A percentile compares a stretch with the other conserved stretches of the same genome.
phyloP scores from a whole-genome alignment of 768 basidiomycete genomes.

The Leccinellum luteum region DNA sequence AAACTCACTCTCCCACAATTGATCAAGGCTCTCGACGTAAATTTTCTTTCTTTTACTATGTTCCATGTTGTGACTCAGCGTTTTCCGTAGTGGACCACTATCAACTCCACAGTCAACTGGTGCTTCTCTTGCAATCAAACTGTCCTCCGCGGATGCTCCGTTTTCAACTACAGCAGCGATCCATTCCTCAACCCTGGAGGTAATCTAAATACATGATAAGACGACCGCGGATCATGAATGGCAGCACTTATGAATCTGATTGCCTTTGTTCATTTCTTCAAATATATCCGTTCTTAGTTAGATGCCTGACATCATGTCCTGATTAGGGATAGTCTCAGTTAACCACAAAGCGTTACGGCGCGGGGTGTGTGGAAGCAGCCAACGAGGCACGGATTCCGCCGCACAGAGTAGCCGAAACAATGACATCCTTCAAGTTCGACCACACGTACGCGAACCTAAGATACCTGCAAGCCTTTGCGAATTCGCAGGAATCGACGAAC shows the following conservation, averaged over 20 bases:
- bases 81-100: constrained; percentile 20
- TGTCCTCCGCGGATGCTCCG: constrained; percentile 30
- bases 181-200: constrained; percentile 22
- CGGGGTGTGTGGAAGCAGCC: background rate
- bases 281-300: background rate
- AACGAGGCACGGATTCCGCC: background rate
- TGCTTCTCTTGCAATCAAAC: constrained; percentile 35
- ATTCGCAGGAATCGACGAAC: background rate
- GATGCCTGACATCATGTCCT: background rate
- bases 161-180: constrained; percentile 29
- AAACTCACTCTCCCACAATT: constrained; percentile 21
- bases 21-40: constrained; percentile 20
- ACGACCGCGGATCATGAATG: background rate
- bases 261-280: background rate
- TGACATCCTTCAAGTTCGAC: background rate
- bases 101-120: constrained; percentile 35
- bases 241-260: background rate
- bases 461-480: no score
- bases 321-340: background rate
- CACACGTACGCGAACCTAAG: background rate
- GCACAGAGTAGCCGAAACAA: background rate
- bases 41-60: background rate
- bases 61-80: background rate
- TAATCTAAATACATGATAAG: constrained; percentile 8
- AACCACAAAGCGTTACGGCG: background rate